Evolutionary conservation across 768 basidiomycete genomes (phyloP).

Genomic region (Russula foetens): DNA sequence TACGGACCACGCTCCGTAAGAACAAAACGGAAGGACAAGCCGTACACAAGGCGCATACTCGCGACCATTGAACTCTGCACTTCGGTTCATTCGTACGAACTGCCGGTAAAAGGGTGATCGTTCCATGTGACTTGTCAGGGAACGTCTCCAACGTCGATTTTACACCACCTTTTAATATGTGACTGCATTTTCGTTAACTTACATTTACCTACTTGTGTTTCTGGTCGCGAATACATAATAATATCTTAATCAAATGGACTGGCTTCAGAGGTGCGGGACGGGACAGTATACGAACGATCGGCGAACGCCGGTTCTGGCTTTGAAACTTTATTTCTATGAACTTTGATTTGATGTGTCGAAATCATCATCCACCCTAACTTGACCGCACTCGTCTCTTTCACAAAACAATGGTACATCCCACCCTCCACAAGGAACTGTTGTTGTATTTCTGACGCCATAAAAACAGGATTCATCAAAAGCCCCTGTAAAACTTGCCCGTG

Average conservation of each 20-base stretch:
- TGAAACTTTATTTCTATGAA: slow-evolving; percentile 11
- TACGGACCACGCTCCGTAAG: not conserved
- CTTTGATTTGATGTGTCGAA: slow-evolving; percentile 4
- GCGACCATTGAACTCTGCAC: not conserved
- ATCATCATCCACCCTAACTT: not conserved
- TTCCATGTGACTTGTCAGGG: too few relatives aligned
- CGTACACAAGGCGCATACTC: not conserved
- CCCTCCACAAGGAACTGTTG: not conserved
- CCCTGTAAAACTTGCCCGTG: slow-evolving; percentile 95
- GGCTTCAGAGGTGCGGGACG: too few relatives aligned
- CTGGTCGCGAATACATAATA: not conserved
- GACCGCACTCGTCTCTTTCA: slow-evolving; percentile 5
- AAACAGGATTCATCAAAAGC: slow-evolving; percentile 77
- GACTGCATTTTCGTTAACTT: too few relatives aligned
- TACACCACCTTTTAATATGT: not conserved
- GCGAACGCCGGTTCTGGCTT: not conserved
- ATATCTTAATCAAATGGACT: not conserved
- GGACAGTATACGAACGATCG: not conserved
- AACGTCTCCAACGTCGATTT: not conserved
- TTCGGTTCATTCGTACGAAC: not conserved
- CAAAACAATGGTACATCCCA: slow-evolving; percentile 26
- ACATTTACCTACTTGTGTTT: too few relatives aligned
- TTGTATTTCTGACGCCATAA: slow-evolving; percentile 17
- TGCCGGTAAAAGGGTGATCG: not conserved
- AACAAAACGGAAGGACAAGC: not conserved